These are phyloP conservation scores for Talaromyces sp. DNA, from an alignment of 2,329 filamentous ascomycete genomes.

Conservation along the genomic window DNA sequence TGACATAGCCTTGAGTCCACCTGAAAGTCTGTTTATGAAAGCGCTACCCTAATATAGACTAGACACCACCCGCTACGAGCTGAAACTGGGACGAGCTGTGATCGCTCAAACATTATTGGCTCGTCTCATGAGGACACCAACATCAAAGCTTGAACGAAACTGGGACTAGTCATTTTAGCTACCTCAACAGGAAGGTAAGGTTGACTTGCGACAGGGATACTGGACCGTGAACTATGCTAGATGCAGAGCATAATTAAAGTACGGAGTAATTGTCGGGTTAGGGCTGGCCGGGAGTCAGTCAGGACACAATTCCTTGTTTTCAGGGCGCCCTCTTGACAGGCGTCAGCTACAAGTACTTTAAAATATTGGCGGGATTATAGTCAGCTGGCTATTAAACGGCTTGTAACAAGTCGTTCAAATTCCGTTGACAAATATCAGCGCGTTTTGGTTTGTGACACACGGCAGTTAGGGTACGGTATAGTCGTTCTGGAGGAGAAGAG, in stretches of 20 bases:
- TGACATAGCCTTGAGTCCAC: not conserved
- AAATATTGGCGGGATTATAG: not conserved
- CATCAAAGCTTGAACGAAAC: not conserved
- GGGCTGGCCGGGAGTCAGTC: not conserved
- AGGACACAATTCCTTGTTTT: not conserved
- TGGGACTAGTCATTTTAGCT: conserved; percentile 1
- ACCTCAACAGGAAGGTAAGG: not conserved
- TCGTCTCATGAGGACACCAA: not conserved
- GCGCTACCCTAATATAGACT: not conserved
- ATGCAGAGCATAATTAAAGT: not conserved
- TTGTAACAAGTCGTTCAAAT: not conserved
- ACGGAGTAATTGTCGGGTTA: not conserved
- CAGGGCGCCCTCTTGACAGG: not conserved
- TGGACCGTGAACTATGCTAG: not conserved
- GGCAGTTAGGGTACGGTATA: not conserved
- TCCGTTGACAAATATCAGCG: not conserved
- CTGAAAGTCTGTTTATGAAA: not conserved
- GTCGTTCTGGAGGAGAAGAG: not conserved
- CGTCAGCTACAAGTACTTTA: not conserved
- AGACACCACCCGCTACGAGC: not conserved
- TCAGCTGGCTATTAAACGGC: not conserved
- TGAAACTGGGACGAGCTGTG: not conserved
- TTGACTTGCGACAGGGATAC: not conserved
- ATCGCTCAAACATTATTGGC: not conserved
- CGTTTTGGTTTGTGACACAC: not conserved